Base-by-base conservation (phyloP, 768 basidiomycete species). In the Tulasnella sp. region DNA sequence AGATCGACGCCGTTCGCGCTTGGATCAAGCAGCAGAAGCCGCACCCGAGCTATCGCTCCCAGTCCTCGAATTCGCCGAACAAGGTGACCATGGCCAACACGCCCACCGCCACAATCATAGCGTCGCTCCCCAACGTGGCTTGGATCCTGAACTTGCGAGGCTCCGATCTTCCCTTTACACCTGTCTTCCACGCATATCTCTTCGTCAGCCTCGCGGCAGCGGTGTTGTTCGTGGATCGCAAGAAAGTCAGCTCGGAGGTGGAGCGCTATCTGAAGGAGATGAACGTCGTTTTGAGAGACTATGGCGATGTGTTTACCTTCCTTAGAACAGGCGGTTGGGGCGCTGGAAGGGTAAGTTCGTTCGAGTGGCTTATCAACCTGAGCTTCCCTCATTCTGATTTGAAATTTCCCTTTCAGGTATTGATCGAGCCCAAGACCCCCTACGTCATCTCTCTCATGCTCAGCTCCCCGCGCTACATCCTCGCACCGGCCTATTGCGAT, bases 61-160 rank as follows among this genome's bases (percentile, higher is more conserved):
- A 67, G n/a, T 67, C 77, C 15, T 42, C 37, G 44, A 70, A 67
- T 6, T 26, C 40, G 35, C 69, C 77, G 23, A 70, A 70, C 26
- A 77, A 77, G n/a, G 42, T 44, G 1, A 44, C 77, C 70, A 77
- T 77, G 77, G n/a, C 77, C 26, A 77, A 77, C 77, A 46, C 55
- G 5, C 77, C 77, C 18, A 77, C 77, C 37, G 79, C 79, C 40
- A 77, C 90, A 23, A 84, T 93, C 51, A 86, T 94, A 78, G 89
- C 90, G 0, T 91, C 90, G 57, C 84, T 98, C 57, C 85, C 93
- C 13, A 89, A 88, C 69, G 92, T 85, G 90, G 97, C 97, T 0
- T 98, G 94, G 86, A 82, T 93, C 2, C 86, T 98, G 42, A 99
- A 99, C 82, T 85, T 96, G 75, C 92, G 97, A 73, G 96, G 96